phyloP scores from a whole-genome alignment of 2,329 filamentous ascomycete species.

The Daldinia eschscholtzii region DNA sequence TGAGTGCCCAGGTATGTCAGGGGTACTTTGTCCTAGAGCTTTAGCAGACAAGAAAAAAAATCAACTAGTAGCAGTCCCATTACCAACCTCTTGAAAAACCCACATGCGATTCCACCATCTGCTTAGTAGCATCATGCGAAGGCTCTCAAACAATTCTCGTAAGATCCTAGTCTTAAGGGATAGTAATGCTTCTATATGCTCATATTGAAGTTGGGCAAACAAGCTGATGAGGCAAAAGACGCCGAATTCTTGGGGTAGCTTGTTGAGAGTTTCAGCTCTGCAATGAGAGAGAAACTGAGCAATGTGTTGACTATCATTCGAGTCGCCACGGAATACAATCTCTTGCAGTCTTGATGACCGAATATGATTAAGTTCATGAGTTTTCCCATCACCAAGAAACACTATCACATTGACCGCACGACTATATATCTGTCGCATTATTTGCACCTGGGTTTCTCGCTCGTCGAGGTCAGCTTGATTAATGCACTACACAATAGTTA shows the following conservation, averaged over 20 bases:
- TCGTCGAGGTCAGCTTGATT: not conserved
- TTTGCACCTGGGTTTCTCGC: not conserved
- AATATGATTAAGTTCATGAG: not conserved
- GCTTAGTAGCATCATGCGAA: not conserved
- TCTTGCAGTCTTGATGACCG: not conserved
- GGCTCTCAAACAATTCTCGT: not conserved
- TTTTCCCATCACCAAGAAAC: not conserved
- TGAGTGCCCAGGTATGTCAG: no score
- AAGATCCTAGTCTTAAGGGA: not conserved
- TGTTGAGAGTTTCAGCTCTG: not conserved
- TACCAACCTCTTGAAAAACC: slow-evolving; percentile 1
- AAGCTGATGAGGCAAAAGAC: not conserved
- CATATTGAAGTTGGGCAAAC: not conserved
- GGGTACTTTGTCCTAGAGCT: no score
- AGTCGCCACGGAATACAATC: not conserved
- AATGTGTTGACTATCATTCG: not conserved
- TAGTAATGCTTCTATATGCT: not conserved
- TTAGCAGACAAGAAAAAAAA: not conserved
- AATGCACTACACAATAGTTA: not conserved
- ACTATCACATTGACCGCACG: not conserved
- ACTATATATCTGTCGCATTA: not conserved
- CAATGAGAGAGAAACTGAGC: not conserved
- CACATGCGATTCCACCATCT: slow-evolving; percentile 1
- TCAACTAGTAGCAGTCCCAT: not conserved
- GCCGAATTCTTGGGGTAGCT: not conserved